Base-by-base conservation (phyloP, 106 monocot genomes). In the Apostasia shenzhenica region DNA sequence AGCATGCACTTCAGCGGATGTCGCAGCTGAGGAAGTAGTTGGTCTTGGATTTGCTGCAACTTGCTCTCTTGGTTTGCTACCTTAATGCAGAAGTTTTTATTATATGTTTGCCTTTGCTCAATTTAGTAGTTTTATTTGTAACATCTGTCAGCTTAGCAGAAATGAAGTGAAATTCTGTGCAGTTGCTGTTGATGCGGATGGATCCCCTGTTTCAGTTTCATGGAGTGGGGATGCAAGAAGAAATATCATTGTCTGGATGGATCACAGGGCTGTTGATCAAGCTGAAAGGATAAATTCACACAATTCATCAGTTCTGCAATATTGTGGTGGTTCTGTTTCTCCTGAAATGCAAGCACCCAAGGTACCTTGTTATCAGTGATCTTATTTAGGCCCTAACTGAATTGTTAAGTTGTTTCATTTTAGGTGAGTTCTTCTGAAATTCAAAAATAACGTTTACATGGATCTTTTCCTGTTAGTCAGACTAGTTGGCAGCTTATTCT, bases 341-440 rank as follows among this genome's bases (percentile, higher is more conserved):
- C 97, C 97, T 59, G 97, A 99, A 83, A 99, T 99, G 92, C 92
- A 99, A 76, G 81, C 90, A 38, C 97, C 97, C 45, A 99, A 99
- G 89, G 97, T 97, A 77, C 5, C 45, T 2, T 38, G 5, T 44
- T 55, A 41, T 10, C 14, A 11, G 7, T 5, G 6, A 67, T 67
- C 9, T 38, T 0, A 7, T 67, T 51, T 8, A 39, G 14, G 38
- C 26, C 26, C 26, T 26, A 26, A 26, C 26, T 26, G 26, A 26
- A 26, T 26, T 26, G 26, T 26, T 26, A 26, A 26, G 26, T 26
- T 26, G 26, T 26, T 26, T 26, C 26, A 26, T 0, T 26, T 26
- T 26, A 26, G 26, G 26, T 26, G 26, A 26, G 26, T 26, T 26
- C 26, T 26, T 26, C 26, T 26, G 26, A 26, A 26, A 26, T 26